These are phyloP conservation scores for Carpinus fangiana DNA, from an alignment of 306 rosid species.

Conservation along the genomic window DNA sequence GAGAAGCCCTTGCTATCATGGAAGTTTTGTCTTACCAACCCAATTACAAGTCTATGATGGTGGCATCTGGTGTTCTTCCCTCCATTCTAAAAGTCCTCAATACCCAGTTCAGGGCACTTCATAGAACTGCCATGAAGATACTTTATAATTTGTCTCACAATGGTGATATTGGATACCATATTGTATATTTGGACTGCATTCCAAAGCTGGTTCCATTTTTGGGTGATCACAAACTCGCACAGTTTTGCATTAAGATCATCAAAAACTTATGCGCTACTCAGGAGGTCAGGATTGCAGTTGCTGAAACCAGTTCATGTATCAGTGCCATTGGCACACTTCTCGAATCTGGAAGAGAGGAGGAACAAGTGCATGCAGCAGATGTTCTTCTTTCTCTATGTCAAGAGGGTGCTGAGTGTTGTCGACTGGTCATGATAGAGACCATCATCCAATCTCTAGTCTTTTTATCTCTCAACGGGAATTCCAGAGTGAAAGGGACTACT, in stretches of 20 bases:
- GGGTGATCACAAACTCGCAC: constrained; percentile 12
- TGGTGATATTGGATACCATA: constrained; percentile 15
- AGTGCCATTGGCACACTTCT: constrained; percentile 22
- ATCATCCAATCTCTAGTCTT: constrained; percentile 5
- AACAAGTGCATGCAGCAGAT: constrained; percentile 24
- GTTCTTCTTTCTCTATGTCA: constrained; percentile 26
- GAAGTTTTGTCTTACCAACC: constrained; percentile 22
- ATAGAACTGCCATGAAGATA: constrained; percentile 22
- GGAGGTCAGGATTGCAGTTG: constrained; percentile 25
- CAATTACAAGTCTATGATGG: constrained; percentile 20
- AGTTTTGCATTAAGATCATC: constrained; percentile 5
- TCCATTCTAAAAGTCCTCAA: constrained; percentile 22
- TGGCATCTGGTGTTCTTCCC: constrained; percentile 36
- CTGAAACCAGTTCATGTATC: constrained; percentile 11
- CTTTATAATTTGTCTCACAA: constrained; percentile 23
- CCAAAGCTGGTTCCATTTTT: constrained; percentile 21
- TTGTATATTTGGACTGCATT: constrained; percentile 26
- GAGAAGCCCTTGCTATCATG: constrained; percentile 22
- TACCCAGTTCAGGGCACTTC: background rate
- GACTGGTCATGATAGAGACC: constrained; percentile 9
- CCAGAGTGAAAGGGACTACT: constrained; percentile 8
- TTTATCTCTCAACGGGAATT: constrained; percentile 12
- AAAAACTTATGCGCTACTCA: constrained; percentile 17
- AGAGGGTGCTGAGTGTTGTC: constrained; percentile 16
- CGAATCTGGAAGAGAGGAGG: constrained; percentile 12